Conservation (phyloP, 164 flowering plant species). For the Santalum album region DNA sequence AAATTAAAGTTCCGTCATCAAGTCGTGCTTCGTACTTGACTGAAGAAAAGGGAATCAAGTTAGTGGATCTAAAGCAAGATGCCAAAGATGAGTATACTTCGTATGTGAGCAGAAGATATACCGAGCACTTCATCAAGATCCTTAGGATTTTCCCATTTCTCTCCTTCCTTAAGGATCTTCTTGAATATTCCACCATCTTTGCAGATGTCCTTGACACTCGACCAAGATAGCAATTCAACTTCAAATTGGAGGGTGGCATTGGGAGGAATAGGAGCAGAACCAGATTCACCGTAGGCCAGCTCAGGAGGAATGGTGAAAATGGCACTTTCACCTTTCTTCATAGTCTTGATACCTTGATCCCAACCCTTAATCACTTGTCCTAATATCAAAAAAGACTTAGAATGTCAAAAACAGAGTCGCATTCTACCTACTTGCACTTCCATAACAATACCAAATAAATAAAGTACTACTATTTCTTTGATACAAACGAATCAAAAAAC, state of each 20-base stretch:
- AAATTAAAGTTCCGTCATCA: conserved; percentile 74
- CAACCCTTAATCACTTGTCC: conserved; percentile 98
- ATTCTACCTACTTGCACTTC: no score
- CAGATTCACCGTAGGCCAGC: conserved; percentile 81
- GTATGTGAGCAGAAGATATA: conserved; percentile 13
- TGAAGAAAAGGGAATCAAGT: conserved; percentile 1
- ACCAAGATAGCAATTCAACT: conserved; percentile 90
- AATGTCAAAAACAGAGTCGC: no score
- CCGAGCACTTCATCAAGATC: conserved; percentile 90
- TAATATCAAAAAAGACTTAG: conserved; percentile 11
- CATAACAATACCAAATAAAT: no score
- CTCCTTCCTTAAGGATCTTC: conserved; percentile 75
- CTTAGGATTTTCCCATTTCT: conserved; percentile 97
- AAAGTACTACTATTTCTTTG: no score
- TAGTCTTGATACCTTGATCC: conserved; percentile 90
- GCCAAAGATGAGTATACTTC: no score
- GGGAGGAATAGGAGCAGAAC: conserved; percentile 92
- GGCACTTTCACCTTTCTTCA: conserved; percentile 96
- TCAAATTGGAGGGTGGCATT: conserved; percentile 90
- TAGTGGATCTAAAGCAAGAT: background rate
- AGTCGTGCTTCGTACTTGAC: conserved; percentile 78
- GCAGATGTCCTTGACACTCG: conserved; percentile 89
- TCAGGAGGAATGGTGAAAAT: conserved; percentile 85
- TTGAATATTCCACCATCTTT: conserved; percentile 94
- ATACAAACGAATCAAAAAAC: no score